Base-by-base conservation (phyloP, 495 filamentous ascomycete genomes). In the Margaritispora aquatica region DNA sequence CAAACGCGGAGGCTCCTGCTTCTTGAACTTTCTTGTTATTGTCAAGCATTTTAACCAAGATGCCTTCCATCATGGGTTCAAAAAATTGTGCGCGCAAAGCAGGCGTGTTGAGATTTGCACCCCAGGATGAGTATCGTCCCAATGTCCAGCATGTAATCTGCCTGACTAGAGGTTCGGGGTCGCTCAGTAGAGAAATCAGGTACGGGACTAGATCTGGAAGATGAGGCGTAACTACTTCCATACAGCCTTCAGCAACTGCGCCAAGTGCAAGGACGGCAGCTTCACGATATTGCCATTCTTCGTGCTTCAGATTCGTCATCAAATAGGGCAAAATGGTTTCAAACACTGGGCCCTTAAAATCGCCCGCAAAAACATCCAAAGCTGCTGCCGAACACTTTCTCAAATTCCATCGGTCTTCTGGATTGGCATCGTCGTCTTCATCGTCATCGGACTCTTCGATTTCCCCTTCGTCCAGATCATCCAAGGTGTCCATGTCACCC, bases 141-240 rank as follows among this genome's bases (percentile, higher is more conserved):
- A 99, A 77, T 17, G 95, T 93, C 94, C 94, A 99, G 71, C 94
- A 97, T 9, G 95, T 97, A 58, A 99, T 99, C 69, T 95, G 90
- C 27, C 94, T 84, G 22, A 99, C 92, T n/a, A 97, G 87, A 1
- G 95, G 89, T 67, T 97, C 90, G 1, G 77, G 60, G 66, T 99
- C 94, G 34, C 88, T 84, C 8, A 99, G 77, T 2, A 96, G 76
- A 20, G 88, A 89, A 58, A 96, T 88, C 47, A 99, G 82, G 66
- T 95, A 99, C 1, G 89, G 89, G 11, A 97, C 84, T 36, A 99
- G 79, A 59, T 96, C 88, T 0, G 90, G 92, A 23, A 99, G 84
- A 69, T 97, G 91, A 34, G 93, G 95, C 34, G 85, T 84, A 31
- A 99, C 90, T 34, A 87, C 88, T 29, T 88, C 83, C 76, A 97